Evolutionary conservation across 257 asterid species (phyloP).

Genomic region (Nicotiana noctiflora): DNA sequence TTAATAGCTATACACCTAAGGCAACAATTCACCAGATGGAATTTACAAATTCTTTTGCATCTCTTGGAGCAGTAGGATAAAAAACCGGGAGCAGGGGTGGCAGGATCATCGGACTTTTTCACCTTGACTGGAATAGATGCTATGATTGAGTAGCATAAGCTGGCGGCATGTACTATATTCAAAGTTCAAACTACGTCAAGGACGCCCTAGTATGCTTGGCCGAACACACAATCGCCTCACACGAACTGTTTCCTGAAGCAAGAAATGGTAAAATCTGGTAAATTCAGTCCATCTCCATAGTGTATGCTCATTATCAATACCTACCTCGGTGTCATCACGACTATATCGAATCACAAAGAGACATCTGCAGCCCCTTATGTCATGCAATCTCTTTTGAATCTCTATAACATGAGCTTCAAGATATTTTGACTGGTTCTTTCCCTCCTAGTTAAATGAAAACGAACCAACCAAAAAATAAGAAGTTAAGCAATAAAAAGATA

Average conservation of each 20-base stretch:
- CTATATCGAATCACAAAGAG: slow-evolving; percentile 58
- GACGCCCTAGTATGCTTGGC: slow-evolving; percentile 33
- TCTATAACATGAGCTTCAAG: slow-evolving; percentile 67
- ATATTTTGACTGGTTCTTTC: slow-evolving; percentile 58
- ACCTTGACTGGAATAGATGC: not conserved
- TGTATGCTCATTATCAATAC: not conserved
- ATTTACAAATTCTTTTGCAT: not conserved
- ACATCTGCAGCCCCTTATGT: slow-evolving; percentile 92
- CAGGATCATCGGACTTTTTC: not conserved
- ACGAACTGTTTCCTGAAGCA: slow-evolving; percentile 63
- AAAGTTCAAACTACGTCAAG: not conserved
- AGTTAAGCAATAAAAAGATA: not conserved
- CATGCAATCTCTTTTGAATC: slow-evolving; percentile 71
- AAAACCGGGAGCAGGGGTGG: not conserved
- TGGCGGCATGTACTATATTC: not conserved
- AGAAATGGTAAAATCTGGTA: not conserved
- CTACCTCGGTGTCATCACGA: slow-evolving; percentile 64
- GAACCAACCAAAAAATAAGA: not conserved
- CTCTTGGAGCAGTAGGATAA: not conserved
- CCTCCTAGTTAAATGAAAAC: slow-evolving; percentile 38
- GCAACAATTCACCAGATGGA: not conserved
- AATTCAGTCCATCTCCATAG: not conserved
- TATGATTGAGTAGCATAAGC: not conserved
- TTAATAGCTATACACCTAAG: not conserved
- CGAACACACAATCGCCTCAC: slow-evolving; percentile 74